Conservation (phyloP, 768 basidiomycete species). For the Tephrocybe rancida region DNA sequence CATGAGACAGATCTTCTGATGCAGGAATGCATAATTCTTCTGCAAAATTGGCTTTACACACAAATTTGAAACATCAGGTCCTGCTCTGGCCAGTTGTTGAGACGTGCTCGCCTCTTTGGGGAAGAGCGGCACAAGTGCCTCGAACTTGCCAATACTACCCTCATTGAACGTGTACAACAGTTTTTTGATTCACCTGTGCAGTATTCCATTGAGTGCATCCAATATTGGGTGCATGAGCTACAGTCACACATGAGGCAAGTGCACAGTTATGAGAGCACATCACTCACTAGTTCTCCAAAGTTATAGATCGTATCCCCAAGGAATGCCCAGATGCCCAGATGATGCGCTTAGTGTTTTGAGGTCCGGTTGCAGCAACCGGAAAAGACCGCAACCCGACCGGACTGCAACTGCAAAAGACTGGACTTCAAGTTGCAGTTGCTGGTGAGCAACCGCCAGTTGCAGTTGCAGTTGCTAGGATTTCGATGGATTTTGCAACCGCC, state of each 20-base stretch:
- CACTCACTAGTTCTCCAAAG: slow-evolving; percentile 93
- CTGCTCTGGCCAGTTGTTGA: not conserved
- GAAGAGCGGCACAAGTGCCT: slow-evolving; percentile 85
- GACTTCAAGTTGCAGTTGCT: no score
- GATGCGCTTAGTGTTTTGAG: no score
- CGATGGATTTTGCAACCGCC: no score
- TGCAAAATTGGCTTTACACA: slow-evolving; percentile 78
- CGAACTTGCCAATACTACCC: slow-evolving; percentile 96
- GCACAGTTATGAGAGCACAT: not conserved
- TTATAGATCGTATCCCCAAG: slow-evolving; percentile 97
- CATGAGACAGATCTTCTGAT: slow-evolving; percentile 99
- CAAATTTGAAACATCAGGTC: not conserved
- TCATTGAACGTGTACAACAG: slow-evolving; percentile 95
- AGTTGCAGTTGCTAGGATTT: no score
- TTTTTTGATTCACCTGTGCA: slow-evolving; percentile 91
- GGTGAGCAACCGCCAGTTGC: no score
- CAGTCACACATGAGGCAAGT: not conserved
- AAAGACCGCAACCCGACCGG: no score
- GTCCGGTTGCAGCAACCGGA: no score
- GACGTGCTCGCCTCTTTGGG: slow-evolving; percentile 69
- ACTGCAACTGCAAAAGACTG: no score
- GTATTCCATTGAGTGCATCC: slow-evolving; percentile 78
- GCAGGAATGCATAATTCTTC: slow-evolving; percentile 86
- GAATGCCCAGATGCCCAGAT: slow-evolving; percentile 89
- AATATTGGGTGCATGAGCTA: slow-evolving; percentile 98